Percentiles rank a stretch among this genome's conserved stretches.
phyloP scores from a whole-genome alignment of 371 early-diverging fungal species.

The Actinomucor elegans region DNA sequence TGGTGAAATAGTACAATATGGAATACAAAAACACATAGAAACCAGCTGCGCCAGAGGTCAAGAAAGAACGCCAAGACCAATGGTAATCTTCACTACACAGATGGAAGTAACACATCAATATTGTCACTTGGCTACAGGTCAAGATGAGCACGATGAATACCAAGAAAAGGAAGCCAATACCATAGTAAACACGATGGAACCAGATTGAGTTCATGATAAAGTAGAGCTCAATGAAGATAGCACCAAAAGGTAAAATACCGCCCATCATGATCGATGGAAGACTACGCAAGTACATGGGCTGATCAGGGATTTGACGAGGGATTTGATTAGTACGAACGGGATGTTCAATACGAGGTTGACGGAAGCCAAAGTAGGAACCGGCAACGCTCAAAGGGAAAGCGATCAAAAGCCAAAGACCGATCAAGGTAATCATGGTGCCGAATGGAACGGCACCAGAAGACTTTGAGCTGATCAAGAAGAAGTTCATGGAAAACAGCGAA shows the following conservation, averaged over 20 bases:
- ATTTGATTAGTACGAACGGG: constrained; percentile 95
- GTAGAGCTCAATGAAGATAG: constrained; percentile 88
- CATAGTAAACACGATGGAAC: constrained; percentile 89
- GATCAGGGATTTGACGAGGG: constrained; percentile 89
- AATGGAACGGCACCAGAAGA: constrained; percentile 95
- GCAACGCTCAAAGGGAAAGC: constrained; percentile 86
- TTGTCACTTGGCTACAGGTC: constrained; percentile 83
- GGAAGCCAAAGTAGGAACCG: constrained; percentile 95
- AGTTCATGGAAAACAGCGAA: constrained; percentile 79
- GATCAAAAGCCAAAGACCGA: constrained; percentile 86
- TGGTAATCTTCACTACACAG: constrained; percentile 92
- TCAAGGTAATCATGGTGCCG: constrained; percentile 84
- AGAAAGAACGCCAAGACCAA: constrained; percentile 95
- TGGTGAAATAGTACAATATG: constrained; percentile 76
- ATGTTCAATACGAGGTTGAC: constrained; percentile 77
- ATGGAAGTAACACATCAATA: constrained; percentile 89
- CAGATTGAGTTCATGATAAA: constrained; percentile 93
- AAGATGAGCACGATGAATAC: constrained; percentile 81
- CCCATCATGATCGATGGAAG: constrained; percentile 82
- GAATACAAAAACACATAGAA: constrained; percentile 89
- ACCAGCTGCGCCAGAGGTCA: constrained; percentile 85
- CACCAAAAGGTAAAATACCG: constrained; percentile 88
- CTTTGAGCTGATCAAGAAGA: constrained; percentile 81
- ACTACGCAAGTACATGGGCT: constrained; percentile 70
- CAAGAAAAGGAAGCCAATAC: constrained; percentile 82